phyloP scores from a whole-genome alignment of 441 rosid species.

The Erodium texanum region DNA sequence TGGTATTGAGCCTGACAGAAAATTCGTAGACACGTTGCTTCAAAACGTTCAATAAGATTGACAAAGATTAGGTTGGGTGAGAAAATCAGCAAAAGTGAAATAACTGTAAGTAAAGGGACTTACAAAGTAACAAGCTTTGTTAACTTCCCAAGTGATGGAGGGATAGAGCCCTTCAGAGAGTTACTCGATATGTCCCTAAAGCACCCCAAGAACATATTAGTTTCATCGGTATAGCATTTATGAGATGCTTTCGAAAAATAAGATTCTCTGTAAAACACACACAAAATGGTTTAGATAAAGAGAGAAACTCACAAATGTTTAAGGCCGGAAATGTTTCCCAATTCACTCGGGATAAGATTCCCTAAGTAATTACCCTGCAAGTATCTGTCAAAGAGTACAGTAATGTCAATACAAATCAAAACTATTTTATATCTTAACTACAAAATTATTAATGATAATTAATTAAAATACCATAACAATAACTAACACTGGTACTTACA shows the following conservation, averaged over 20 bases:
- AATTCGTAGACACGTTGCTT: conserved; percentile 87
- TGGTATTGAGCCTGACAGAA: conserved; percentile 79
- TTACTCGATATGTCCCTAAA: conserved; percentile 81
- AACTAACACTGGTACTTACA: conserved; percentile 4
- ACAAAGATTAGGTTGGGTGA: conserved; percentile 10
- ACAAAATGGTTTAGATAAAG: not conserved
- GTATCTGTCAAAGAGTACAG: conserved; percentile 42
- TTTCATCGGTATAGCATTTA: no score
- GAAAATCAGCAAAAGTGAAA: no score
- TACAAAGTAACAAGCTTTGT: conserved; percentile 53
- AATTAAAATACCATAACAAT: no score
- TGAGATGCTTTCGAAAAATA: no score
- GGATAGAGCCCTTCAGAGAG: conserved; percentile 62
- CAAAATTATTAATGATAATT: no score
- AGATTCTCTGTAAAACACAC: not conserved
- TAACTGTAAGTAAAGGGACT: conserved; percentile 26
- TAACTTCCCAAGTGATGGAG: conserved; percentile 69
- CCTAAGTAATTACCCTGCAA: conserved; percentile 86
- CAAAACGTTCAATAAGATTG: conserved; percentile 19
- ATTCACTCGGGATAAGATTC: conserved; percentile 65
- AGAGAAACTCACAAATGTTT: conserved; percentile 52
- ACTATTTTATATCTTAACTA: not conserved
- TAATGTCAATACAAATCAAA: conserved; percentile 6
- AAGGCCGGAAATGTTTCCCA: conserved; percentile 71
- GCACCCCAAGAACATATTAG: not conserved